A percentile compares a stretch with the other conserved stretches of the same genome.
These are phyloP conservation scores for Termitomyces sp. DNA, from an alignment of 768 basidiomycete genomes.

Conservation along the genomic window DNA sequence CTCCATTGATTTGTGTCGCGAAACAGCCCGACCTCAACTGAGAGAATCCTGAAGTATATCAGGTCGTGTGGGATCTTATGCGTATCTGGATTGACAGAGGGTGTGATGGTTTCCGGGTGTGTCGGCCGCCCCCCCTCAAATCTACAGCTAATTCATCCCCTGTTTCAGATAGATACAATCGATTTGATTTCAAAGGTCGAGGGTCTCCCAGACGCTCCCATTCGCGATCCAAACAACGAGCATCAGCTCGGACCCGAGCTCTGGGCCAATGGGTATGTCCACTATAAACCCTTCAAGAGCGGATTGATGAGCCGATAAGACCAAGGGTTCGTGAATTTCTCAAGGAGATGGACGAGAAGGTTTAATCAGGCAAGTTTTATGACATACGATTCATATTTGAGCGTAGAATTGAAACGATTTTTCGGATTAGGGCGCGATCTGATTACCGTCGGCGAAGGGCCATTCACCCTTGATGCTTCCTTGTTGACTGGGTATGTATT, in stretches of 20 bases:
- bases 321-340: constrained; percentile 66
- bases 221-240: constrained; percentile 44
- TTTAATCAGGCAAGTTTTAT: constrained; percentile 49
- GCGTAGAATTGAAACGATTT: too few relatives aligned
- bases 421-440: constrained; percentile 40
- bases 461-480: constrained; percentile 50
- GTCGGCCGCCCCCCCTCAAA: constrained; percentile 16
- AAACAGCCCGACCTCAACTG: constrained; percentile 79
- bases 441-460: constrained; percentile 67
- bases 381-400: neutral
- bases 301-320: constrained; percentile 25
- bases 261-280: constrained; percentile 56
- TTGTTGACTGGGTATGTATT: constrained; percentile 54
- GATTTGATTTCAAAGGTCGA: constrained; percentile 62
- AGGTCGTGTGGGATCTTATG: constrained; percentile 63
- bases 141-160: neutral
- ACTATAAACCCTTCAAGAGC: neutral
- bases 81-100: constrained; percentile 72
- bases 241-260: constrained; percentile 52
- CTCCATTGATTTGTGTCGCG: constrained; percentile 61
- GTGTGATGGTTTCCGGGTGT: constrained; percentile 70
- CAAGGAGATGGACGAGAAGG: constrained; percentile 59
- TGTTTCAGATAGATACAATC: constrained; percentile 62
- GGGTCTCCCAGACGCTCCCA: constrained; percentile 63
- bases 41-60: constrained; percentile 61